These are phyloP conservation scores for Skeletonema costatum DNA, from an alignment of 108 stramenopile species.

Conservation along the genomic window DNA sequence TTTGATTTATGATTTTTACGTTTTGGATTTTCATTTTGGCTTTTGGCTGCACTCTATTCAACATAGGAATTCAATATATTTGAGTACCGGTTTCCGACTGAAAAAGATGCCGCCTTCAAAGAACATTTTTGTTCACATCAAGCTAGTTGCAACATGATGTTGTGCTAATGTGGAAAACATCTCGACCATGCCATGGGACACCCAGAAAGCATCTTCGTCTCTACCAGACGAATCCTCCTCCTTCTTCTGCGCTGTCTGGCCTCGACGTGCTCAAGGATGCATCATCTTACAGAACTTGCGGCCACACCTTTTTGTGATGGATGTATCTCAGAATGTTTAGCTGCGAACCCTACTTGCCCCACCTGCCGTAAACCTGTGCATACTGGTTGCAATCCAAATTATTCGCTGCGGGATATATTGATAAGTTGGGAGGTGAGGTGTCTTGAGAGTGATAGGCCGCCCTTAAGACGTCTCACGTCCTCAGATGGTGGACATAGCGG, in stretches of 20 bases:
- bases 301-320: conserved; percentile 20
- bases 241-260: conserved; percentile 11
- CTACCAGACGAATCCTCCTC: neutral
- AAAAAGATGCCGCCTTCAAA: too few relatives aligned
- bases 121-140: too few relatives aligned
- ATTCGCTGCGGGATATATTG: neutral
- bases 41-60: too few relatives aligned
- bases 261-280: conserved; percentile 4
- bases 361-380: conserved; percentile 7
- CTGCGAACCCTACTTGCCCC: neutral
- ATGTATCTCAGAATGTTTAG: neutral
- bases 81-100: too few relatives aligned
- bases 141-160: too few relatives aligned
- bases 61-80: too few relatives aligned
- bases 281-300: conserved; percentile 3
- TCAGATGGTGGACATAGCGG: too few relatives aligned
- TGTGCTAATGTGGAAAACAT: too few relatives aligned
- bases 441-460: neutral
- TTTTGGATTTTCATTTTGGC: too few relatives aligned
- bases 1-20: too few relatives aligned
- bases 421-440: neutral
- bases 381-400: conserved; percentile 13
- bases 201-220: neutral
- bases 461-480: too few relatives aligned
- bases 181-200: too few relatives aligned